Conservation (phyloP, 2,329 filamentous ascomycete species). For the Nigrograna mackinnonii region DNA sequence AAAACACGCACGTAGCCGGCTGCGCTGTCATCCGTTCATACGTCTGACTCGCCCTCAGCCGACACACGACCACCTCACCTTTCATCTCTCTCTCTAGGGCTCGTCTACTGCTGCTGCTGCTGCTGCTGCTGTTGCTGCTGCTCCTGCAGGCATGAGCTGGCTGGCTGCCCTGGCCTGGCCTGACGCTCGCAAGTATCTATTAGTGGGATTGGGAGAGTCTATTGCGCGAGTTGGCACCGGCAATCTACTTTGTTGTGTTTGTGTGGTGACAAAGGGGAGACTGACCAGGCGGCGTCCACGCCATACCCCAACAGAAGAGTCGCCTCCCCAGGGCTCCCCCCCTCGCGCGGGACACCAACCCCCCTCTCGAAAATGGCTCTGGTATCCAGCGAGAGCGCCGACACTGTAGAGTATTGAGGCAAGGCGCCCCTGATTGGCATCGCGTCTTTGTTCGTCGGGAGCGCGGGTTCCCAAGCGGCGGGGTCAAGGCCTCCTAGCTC, state of each 20-base stretch:
- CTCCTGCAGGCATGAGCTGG: slow-evolving; percentile 16
- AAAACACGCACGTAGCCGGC: slow-evolving; percentile 32
- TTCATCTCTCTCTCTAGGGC: slow-evolving; percentile 23
- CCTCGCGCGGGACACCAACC: neutral
- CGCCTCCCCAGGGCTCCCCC: too few species aligned
- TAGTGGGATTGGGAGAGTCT: too few species aligned
- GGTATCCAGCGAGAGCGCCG: slow-evolving; percentile 3
- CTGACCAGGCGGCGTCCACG: too few species aligned
- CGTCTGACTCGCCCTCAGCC: slow-evolving; percentile 33
- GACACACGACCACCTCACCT: slow-evolving; percentile 26
- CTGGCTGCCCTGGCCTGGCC: too few species aligned
- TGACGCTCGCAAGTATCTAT: too few species aligned
- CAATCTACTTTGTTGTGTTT: too few species aligned
- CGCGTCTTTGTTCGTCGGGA: slow-evolving; percentile 27
- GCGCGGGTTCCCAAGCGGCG: slow-evolving; percentile 37
- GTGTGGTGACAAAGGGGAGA: too few species aligned
- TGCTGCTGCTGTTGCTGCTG: too few species aligned
- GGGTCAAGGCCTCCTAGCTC: slow-evolving; percentile 16
- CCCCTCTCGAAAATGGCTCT: slow-evolving; percentile 3
- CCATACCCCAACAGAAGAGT: too few species aligned
- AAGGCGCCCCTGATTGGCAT: slow-evolving; percentile 30
- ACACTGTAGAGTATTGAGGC: slow-evolving; percentile 11
- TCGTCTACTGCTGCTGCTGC: too few species aligned
- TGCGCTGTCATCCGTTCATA: slow-evolving; percentile 45
- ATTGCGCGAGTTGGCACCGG: too few species aligned